phyloP scores from a whole-genome alignment of 1,139 yeast genomes.

The Magnusiomyces sp. region DNA sequence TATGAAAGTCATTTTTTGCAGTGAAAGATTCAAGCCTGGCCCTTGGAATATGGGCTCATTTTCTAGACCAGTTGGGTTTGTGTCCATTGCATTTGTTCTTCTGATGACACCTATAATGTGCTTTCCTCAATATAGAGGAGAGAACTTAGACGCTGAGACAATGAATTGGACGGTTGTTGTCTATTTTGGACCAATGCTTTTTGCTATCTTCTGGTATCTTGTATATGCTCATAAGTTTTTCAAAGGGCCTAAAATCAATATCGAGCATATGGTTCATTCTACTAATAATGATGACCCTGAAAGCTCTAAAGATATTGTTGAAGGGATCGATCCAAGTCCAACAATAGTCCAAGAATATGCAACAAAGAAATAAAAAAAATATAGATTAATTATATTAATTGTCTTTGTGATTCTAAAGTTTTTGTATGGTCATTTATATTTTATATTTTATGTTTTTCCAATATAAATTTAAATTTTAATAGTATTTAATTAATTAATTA shows the following conservation, averaged over 20 bases:
- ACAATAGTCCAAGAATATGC: too few relatives aligned
- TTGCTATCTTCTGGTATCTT: conserved; percentile 45
- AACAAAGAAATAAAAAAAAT: neutral
- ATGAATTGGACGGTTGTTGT: conserved; percentile 73
- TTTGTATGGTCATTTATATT: neutral
- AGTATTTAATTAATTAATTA: neutral
- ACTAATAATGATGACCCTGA: neutral
- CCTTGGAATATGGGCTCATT: conserved; percentile 59
- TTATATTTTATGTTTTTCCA: neutral
- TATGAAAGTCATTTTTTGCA: conserved; percentile 46
- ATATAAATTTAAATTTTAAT: neutral
- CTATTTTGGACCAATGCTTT: conserved; percentile 54
- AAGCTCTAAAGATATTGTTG: conserved; percentile 6
- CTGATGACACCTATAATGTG: conserved; percentile 62
- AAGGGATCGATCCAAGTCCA: conserved; percentile 8
- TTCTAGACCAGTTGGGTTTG: conserved; percentile 38
- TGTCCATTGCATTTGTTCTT: conserved; percentile 34
- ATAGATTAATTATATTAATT: too few relatives aligned
- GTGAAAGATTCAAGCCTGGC: conserved; percentile 50
- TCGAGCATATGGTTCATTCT: conserved; percentile 37
- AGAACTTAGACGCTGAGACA: conserved; percentile 36
- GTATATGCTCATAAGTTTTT: conserved; percentile 58
- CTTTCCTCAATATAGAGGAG: conserved; percentile 49
- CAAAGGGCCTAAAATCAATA: conserved; percentile 58
- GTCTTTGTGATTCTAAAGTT: too few relatives aligned